Evolutionary conservation across 345 rosid species (phyloP).

Genomic region (Eucalyptus lansdowneana): DNA sequence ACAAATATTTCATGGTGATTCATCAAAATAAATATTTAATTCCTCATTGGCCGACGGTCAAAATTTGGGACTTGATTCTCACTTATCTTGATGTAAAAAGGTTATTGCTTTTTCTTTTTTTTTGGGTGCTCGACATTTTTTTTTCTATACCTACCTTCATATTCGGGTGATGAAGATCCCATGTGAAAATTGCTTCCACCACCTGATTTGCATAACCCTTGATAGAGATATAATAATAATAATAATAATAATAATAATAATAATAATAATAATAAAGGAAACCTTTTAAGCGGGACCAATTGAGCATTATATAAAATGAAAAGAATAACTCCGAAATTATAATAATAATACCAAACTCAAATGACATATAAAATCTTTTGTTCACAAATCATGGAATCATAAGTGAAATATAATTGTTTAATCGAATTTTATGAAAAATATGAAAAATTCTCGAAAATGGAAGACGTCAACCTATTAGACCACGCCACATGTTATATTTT

Average conservation of each 20-base stretch:
- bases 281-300: neutral
- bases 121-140: neutral
- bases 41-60: neutral
- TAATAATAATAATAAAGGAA: neutral
- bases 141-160: neutral
- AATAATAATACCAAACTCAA: neutral
- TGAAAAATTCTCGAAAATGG: no score
- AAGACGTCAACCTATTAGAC: no score
- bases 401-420: neutral
- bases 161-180: neutral
- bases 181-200: neutral
- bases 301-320: neutral
- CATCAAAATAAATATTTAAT: no score
- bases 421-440: neutral
- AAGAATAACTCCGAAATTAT: neutral
- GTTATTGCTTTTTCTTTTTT: no score
- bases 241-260: no score
- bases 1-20: neutral
- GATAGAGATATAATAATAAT: no score
- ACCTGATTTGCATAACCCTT: neutral
- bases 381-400: accelerated
- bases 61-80: neutral
- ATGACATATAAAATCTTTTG: no score
- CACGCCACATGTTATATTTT: no score
- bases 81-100: neutral